Conservation (phyloP, 441 rosid genomes). For the Metrosideros polymorpha region DNA sequence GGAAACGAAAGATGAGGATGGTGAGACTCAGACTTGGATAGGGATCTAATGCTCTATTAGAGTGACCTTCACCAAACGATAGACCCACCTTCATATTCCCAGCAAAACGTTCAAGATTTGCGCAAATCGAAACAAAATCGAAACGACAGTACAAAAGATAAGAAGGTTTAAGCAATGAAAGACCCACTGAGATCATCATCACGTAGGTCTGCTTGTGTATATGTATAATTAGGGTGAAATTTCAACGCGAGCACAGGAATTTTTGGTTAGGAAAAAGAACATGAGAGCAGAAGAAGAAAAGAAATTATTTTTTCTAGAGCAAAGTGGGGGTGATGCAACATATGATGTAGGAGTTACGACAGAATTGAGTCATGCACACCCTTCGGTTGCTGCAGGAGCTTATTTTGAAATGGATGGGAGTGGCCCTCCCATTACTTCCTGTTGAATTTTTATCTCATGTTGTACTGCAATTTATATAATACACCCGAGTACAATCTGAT, state of each 20-base stretch:
- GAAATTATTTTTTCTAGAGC: background rate
- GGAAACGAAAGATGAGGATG: background rate
- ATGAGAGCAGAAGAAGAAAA: background rate
- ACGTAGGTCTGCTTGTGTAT: background rate
- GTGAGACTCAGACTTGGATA: background rate
- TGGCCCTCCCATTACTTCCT: conserved; percentile 1
- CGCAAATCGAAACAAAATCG: background rate
- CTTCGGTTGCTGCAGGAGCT: background rate
- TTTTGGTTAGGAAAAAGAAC: background rate
- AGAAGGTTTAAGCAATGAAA: background rate
- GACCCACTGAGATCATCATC: background rate
- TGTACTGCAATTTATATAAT: background rate
- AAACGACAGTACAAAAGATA: background rate
- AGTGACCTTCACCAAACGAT: background rate
- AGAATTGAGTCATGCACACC: background rate
- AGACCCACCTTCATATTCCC: background rate
- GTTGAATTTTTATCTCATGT: background rate
- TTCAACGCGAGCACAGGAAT: background rate
- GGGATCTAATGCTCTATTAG: background rate
- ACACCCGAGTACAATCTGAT: conserved; percentile 8
- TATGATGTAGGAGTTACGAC: conserved; percentile 12
- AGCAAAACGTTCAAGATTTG: background rate
- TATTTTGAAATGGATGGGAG: background rate
- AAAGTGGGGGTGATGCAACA: conserved; percentile 9
- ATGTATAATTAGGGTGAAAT: background rate